Conservation (phyloP, 805 yeast genomes). For the Candida coquimbonensis region DNA sequence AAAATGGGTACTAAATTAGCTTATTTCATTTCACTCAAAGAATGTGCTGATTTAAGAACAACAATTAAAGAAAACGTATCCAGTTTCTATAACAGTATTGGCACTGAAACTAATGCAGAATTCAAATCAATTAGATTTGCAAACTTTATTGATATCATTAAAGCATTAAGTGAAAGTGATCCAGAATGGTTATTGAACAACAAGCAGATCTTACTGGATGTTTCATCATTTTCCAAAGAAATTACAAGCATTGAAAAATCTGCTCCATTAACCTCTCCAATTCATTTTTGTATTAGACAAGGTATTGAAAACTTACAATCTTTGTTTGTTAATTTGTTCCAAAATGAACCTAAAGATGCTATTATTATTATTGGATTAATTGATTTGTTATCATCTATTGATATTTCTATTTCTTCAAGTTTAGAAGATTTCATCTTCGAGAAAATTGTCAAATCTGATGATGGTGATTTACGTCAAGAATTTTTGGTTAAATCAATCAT, state of each 20-base stretch:
- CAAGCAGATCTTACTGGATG: slow-evolving; percentile 34
- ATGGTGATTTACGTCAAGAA: slow-evolving; percentile 37
- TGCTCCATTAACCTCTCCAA: slow-evolving; percentile 45
- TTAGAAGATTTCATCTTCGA: slow-evolving; percentile 54
- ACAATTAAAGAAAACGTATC: slow-evolving; percentile 47
- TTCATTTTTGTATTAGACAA: slow-evolving; percentile 66
- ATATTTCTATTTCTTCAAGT: slow-evolving; percentile 36
- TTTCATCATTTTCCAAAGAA: slow-evolving; percentile 37
- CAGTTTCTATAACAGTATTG: slow-evolving; percentile 39
- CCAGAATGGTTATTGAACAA: slow-evolving; percentile 53
- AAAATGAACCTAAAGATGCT: slow-evolving; percentile 28
- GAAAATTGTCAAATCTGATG: slow-evolving; percentile 44
- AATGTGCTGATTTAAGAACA: slow-evolving; percentile 50
- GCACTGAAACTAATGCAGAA: slow-evolving; percentile 44
- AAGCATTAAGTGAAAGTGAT: slow-evolving; percentile 44
- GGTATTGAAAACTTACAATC: slow-evolving; percentile 57
- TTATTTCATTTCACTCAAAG: slow-evolving; percentile 50
- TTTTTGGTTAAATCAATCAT: slow-evolving; percentile 48
- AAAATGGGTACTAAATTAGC: slow-evolving; percentile 58
- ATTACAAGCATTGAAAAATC: slow-evolving; percentile 35
- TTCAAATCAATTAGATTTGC: slow-evolving; percentile 59
- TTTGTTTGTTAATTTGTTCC: slow-evolving; percentile 34
- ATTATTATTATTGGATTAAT: slow-evolving; percentile 35
- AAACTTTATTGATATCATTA: slow-evolving; percentile 61
- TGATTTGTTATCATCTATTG: slow-evolving; percentile 37